A percentile compares a stretch with the other conserved stretches of the same genome.
Evolutionary conservation across 495 filamentous ascomycete genomes (phyloP).

Genomic region (Neurospora sp.): DNA sequence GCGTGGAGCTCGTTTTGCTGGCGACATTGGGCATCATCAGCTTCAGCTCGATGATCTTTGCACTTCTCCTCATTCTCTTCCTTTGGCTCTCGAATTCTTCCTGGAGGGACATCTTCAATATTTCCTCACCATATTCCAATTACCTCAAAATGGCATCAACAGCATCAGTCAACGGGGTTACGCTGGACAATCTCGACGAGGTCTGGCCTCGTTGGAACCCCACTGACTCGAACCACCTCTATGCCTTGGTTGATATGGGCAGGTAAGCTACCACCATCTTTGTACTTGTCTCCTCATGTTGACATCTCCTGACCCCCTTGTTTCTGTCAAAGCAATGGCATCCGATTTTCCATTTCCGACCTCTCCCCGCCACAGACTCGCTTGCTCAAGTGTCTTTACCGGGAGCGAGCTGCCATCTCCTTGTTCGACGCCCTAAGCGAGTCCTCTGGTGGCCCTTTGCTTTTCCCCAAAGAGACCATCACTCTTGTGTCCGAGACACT

Average conservation of each 20-base stretch:
- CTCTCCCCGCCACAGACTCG: slow-evolving; percentile 59
- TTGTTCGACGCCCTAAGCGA: slow-evolving; percentile 75
- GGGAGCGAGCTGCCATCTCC: slow-evolving; percentile 69
- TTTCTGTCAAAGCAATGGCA: slow-evolving; percentile 64
- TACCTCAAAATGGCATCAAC: slow-evolving; percentile 12
- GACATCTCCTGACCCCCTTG: neutral
- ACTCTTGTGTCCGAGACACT: slow-evolving; percentile 51
- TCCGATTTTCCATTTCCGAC: slow-evolving; percentile 84
- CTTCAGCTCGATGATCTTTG: neutral
- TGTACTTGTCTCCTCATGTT: neutral
- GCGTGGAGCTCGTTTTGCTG: neutral
- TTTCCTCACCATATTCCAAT: neutral
- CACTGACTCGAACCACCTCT: slow-evolving; percentile 32
- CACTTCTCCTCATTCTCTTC: neutral
- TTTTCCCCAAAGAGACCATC: slow-evolving; percentile 58
- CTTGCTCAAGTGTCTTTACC: slow-evolving; percentile 65
- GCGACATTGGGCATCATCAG: neutral
- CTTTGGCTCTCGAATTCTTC: neutral
- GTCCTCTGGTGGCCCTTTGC: slow-evolving; percentile 25
- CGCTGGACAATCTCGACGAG: slow-evolving; percentile 40
- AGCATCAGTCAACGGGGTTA: slow-evolving; percentile 30
- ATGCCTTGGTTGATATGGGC: slow-evolving; percentile 63
- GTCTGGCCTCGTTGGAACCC: slow-evolving; percentile 38
- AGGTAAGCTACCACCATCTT: slow-evolving; percentile 38
- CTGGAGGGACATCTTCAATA: neutral